phyloP scores from a whole-genome alignment of 2,329 filamentous ascomycete species.

The Calonectria pauciramosa region DNA sequence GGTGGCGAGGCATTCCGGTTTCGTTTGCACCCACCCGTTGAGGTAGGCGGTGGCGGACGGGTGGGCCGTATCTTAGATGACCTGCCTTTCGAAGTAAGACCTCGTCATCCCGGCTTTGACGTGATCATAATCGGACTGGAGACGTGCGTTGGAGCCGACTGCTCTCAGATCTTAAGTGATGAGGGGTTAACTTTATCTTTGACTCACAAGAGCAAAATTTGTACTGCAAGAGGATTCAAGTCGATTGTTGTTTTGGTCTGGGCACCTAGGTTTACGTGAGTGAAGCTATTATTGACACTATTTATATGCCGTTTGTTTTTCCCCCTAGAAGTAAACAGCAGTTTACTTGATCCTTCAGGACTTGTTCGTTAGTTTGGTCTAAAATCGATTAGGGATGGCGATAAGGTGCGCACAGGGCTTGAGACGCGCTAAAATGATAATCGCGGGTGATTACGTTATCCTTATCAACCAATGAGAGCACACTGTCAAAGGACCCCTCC shows the following conservation, averaged over 20 bases:
- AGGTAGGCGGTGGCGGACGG: not conserved
- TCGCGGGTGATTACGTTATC: constrained; percentile 19
- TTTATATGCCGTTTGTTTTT: not conserved
- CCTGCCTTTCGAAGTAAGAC: not conserved
- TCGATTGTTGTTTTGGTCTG: not conserved
- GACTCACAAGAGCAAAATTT: not conserved
- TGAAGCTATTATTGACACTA: not conserved
- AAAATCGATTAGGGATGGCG: not conserved
- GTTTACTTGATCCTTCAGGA: not conserved
- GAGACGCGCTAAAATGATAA: constrained; percentile 18
- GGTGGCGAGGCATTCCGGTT: not conserved
- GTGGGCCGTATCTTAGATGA: not conserved
- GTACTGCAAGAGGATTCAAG: not conserved
- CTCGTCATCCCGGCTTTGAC: not conserved
- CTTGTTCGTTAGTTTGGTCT: not conserved
- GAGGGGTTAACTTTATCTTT: not conserved
- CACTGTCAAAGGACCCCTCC: constrained; percentile 14
- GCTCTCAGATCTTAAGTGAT: not conserved
- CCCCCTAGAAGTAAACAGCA: not conserved
- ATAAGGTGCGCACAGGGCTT: not conserved
- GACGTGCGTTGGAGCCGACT: not conserved
- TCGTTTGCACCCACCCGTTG: not conserved
- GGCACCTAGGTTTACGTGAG: not conserved
- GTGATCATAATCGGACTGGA: not conserved
- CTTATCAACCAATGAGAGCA: not conserved